Conservation (phyloP, 2,329 filamentous ascomycete species). For the Scedosporium dehoogii region DNA sequence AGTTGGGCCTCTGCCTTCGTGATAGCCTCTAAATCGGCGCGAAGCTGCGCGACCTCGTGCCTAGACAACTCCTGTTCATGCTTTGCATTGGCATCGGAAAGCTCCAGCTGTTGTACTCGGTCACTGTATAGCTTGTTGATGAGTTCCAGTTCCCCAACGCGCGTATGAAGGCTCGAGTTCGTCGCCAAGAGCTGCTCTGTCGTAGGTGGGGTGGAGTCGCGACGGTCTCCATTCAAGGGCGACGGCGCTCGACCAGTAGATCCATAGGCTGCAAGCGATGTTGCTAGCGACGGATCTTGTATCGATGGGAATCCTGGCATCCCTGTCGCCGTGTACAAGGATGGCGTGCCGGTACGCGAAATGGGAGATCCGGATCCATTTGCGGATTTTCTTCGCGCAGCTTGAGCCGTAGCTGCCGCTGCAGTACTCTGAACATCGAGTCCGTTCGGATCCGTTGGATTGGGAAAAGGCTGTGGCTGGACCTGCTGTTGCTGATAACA, state of each 20-base stretch:
- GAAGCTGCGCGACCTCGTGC: conserved; percentile 46
- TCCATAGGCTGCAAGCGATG: conserved; percentile 35
- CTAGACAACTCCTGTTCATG: conserved; percentile 47
- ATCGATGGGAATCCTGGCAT: conserved; percentile 73
- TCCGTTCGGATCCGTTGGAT: conserved; percentile 43
- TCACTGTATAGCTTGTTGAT: conserved; percentile 80
- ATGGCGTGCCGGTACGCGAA: conserved; percentile 69
- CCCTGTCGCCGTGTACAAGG: conserved; percentile 59
- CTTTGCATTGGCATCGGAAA: conserved; percentile 60
- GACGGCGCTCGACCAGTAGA: conserved; percentile 43
- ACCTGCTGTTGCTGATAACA: conserved; percentile 22
- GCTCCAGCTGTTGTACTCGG: conserved; percentile 68
- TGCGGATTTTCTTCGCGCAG: conserved; percentile 52
- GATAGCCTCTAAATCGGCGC: conserved; percentile 41
- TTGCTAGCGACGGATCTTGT: conserved; percentile 59
- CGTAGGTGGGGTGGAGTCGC: conserved; percentile 58
- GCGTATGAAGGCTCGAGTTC: conserved; percentile 84
- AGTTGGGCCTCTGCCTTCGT: conserved; percentile 33
- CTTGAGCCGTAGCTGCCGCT: conserved; percentile 42
- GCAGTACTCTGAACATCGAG: conserved; percentile 47
- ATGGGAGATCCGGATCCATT: conserved; percentile 70
- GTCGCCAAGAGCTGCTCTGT: conserved; percentile 71
- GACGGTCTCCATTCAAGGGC: conserved; percentile 47
- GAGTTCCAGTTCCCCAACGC: conserved; percentile 88
- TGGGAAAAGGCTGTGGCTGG: conserved; percentile 28